Evolutionary conservation across 108 stramenopile genomes (phyloP).

Genomic region (Cyclotella kingstonii): DNA sequence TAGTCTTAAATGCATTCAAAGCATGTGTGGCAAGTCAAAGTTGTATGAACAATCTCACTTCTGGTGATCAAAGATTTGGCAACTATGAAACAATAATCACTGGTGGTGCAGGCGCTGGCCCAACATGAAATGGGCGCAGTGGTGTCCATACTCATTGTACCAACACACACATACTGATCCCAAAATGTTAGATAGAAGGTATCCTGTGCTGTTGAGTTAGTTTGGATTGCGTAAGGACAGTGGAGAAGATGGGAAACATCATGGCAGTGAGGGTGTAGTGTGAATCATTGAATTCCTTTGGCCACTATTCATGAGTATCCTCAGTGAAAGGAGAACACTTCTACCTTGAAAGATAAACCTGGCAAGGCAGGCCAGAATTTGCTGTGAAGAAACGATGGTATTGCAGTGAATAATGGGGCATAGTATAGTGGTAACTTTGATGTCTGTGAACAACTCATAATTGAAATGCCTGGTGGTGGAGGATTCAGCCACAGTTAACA

Average conservation of each 20-base stretch:
- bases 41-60: slow-evolving; percentile 99
- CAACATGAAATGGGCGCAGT: slow-evolving; percentile 92
- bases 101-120: slow-evolving; percentile 98
- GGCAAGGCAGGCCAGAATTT: slow-evolving; percentile 88
- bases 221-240: slow-evolving; percentile 90
- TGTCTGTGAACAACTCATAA: slow-evolving; percentile 83
- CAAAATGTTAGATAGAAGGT: slow-evolving; percentile 95
- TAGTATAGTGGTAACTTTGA: slow-evolving; percentile 81
- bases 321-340: slow-evolving; percentile 92
- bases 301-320: slow-evolving; percentile 90
- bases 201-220: slow-evolving; percentile 88
- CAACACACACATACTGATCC: slow-evolving; percentile 99
- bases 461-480: slow-evolving; percentile 91
- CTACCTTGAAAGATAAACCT: slow-evolving; percentile 92
- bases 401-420: slow-evolving; percentile 90
- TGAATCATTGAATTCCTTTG: slow-evolving; percentile 93
- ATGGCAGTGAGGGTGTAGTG: slow-evolving; percentile 94
- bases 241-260: slow-evolving; percentile 86
- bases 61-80: slow-evolving; percentile 95
- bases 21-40: slow-evolving; percentile 98
- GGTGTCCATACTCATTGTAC: slow-evolving; percentile 99
- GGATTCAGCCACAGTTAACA: no score
- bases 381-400: slow-evolving; percentile 65
- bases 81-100: slow-evolving; percentile 99
- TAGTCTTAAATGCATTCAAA: slow-evolving; percentile 93